phyloP scores from a whole-genome alignment of 345 rosid species.

The Eucalyptus pauciflora region DNA sequence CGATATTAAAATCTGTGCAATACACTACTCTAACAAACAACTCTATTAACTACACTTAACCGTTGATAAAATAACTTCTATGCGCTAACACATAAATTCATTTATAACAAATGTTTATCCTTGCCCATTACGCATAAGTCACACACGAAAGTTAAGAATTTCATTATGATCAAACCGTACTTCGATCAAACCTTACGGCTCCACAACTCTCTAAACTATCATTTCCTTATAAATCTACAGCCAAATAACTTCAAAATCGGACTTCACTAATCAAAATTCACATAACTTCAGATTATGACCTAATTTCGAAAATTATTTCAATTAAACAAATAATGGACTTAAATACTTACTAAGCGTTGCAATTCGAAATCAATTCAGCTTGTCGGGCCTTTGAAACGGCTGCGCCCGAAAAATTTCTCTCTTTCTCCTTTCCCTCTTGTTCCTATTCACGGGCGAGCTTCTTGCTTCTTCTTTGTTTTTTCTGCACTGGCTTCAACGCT shows the following conservation, averaged over 20 bases:
- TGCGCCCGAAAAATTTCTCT: neutral
- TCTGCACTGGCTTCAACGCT: neutral
- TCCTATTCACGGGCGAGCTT: neutral
- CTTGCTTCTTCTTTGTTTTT: neutral
- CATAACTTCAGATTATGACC: neutral
- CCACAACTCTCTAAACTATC: neutral
- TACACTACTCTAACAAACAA: neutral
- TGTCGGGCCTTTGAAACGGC: neutral
- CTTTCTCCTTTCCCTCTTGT: neutral
- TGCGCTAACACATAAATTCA: neutral
- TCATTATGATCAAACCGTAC: no score
- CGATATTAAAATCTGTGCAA: no score
- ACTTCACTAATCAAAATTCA: no score
- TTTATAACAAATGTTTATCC: no score
- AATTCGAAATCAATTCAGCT: neutral
- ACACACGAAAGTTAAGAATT: no score
- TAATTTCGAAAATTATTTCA: no score
- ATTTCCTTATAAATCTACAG: no score
- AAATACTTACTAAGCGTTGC: neutral
- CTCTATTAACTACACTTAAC: no score
- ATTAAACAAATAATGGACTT: neutral
- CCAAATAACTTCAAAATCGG: rapidly evolving
- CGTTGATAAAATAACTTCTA: no score
- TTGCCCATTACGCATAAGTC: neutral
- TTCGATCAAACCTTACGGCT: neutral